Conservation (phyloP, 495 filamentous ascomycete species). For the Articulospora tetracladia region DNA sequence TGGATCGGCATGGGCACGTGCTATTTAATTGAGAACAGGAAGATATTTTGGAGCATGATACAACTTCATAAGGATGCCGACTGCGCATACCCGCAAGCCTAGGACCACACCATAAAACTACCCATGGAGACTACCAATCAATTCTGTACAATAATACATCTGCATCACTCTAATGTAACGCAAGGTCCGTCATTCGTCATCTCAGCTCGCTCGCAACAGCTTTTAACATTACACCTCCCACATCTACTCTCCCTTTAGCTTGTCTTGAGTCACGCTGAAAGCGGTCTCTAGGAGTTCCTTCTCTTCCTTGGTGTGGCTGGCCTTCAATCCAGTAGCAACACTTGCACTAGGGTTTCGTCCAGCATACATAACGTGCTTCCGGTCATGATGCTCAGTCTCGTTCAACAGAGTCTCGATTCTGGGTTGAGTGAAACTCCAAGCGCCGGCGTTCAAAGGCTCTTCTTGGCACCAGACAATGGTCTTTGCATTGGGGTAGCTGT, state of each 20-base stretch:
- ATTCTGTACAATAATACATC: slow-evolving; percentile 28
- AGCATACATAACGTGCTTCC: slow-evolving; percentile 95
- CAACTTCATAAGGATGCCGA: not conserved
- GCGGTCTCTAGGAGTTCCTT: slow-evolving; percentile 79
- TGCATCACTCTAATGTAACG: slow-evolving; percentile 2
- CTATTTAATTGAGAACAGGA: not conserved
- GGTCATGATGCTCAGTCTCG: slow-evolving; percentile 82
- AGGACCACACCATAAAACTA: not conserved
- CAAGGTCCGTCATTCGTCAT: slow-evolving; percentile 7
- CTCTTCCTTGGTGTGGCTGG: slow-evolving; percentile 88
- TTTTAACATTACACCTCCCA: slow-evolving; percentile 2
- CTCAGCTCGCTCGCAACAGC: not conserved
- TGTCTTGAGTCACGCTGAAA: slow-evolving; percentile 57
- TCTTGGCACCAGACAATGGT: slow-evolving; percentile 96
- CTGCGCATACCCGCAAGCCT: not conserved
- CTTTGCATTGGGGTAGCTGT: slow-evolving; percentile 93
- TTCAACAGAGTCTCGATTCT: slow-evolving; percentile 95
- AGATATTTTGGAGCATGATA: not conserved
- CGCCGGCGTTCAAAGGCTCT: slow-evolving; percentile 94
- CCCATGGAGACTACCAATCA: not conserved
- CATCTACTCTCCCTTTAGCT: slow-evolving; percentile 66
- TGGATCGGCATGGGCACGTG: not conserved
- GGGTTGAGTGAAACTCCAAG: slow-evolving; percentile 92
- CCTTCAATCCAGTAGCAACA: slow-evolving; percentile 91
- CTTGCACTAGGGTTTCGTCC: slow-evolving; percentile 85